These are phyloP conservation scores for Russula abietina DNA, from an alignment of 768 basidiomycete genomes.

Conservation along the genomic window DNA sequence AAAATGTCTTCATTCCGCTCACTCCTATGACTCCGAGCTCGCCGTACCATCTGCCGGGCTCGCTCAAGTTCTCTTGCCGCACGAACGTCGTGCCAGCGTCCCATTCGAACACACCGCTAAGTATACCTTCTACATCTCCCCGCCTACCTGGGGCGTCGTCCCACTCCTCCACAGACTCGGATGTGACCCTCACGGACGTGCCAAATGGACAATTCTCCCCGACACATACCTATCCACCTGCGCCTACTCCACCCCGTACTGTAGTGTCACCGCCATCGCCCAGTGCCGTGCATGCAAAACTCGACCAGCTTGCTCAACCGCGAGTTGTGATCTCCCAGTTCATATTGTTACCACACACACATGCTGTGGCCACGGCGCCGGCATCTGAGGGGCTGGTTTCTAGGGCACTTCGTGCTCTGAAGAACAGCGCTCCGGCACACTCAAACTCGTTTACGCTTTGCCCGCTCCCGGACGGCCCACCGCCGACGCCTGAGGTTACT, in stretches of 20 bases:
- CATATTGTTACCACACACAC: slow-evolving; percentile 32
- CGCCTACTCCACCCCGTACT: slow-evolving; percentile 30
- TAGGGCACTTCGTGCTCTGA: slow-evolving; percentile 29
- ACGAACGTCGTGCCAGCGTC: slow-evolving; percentile 26
- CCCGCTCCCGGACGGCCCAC: slow-evolving; percentile 17
- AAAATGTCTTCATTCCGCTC: slow-evolving; percentile 36
- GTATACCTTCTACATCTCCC: slow-evolving; percentile 2
- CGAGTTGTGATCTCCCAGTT: slow-evolving; percentile 28
- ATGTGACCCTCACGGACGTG: slow-evolving; percentile 29
- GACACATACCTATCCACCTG: slow-evolving; percentile 36
- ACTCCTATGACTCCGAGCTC: slow-evolving; percentile 32
- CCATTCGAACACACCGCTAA: neutral
- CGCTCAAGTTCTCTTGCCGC: slow-evolving; percentile 35
- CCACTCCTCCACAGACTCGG: slow-evolving; percentile 28
- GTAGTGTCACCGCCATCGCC: slow-evolving; percentile 31
- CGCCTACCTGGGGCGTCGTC: slow-evolving; percentile 11
- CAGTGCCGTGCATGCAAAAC: slow-evolving; percentile 29
- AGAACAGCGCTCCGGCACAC: slow-evolving; percentile 16
- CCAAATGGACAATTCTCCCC: slow-evolving; percentile 21
- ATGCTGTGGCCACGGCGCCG: slow-evolving; percentile 23
- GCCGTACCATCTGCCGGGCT: slow-evolving; percentile 31
- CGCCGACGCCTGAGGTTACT: neutral
- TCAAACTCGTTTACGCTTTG: slow-evolving; percentile 23
- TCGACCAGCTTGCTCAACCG: slow-evolving; percentile 27
- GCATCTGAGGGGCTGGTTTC: slow-evolving; percentile 27